Evolutionary conservation across 179 eudicot species (phyloP), one percentile per base, ranked within the genome.

Genomic region (Vitellaria paradoxa): DNA sequence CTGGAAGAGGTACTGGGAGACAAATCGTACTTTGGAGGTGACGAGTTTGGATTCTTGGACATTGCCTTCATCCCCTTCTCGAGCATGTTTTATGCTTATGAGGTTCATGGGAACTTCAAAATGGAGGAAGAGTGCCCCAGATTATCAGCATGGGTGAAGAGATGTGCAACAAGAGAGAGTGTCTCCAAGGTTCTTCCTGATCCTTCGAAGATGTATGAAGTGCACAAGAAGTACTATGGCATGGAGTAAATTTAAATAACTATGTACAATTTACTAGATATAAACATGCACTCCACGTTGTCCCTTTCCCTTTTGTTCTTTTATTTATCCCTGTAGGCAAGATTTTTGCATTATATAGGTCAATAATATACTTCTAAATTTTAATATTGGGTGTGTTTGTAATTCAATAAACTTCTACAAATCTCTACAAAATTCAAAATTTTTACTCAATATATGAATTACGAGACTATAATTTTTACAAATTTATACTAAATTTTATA

Each of bases 181-280:
- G 87, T 86, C 4, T 49, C 82, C 23, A 84, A 86, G 70, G 13
- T 82, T 15, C 84, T 86, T 10, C 85, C 87, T 18, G 85, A 86
- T 10, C 69, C 84, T 50, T 72, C 75, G 45, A 65, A 82, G 64
- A 68, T 84, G 23, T 80, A 55, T 56, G 77, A 85, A 82, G 85
- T 67, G 24, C 71, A 67, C 53, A 67, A 18, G 76, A 84, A 80
- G 64, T 77, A 82, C 84, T 68, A 77, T 68, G 87, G 85, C 15
- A 72, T 85, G 30, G 81, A 80, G 42, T 83, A 73, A 62, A 24
- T 47, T 68, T 23, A 1, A 42, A 21, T 42, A 17, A 6, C 24
- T 15, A n/a, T n/a, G n/a, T n/a, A n/a, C n/a, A n/a, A n/a, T n/a
- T n/a, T n/a, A n/a, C n/a, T n/a, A n/a, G n/a, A n/a, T n/a, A n/a